Base-by-base conservation (phyloP, 2,329 filamentous ascomycete genomes). In the Fusarium miscanthi region DNA sequence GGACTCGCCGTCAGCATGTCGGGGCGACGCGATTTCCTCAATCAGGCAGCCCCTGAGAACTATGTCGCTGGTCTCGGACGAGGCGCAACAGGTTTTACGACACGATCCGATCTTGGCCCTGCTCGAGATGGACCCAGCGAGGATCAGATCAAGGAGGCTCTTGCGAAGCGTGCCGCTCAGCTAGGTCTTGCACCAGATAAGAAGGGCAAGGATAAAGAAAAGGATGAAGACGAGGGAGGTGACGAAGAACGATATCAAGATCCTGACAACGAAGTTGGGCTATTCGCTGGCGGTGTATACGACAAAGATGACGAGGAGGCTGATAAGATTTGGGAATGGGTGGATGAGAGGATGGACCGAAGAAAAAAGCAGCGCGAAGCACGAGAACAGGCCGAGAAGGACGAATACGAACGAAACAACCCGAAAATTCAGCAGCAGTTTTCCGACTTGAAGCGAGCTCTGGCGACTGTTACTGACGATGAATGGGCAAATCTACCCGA, bases 381-480 rank as follows among this genome's bases (percentile, higher is more conserved):
- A 80, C 94, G 96, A 82, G 96, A 99, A 83, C 87, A 93, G 81
- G 89, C 93, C 85, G 95, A 99, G 86, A 90, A 88, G 81, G 94
- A 97, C 80, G 95, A 98, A 79, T 97, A 97, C 87, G 95, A 99
- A 85, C 91, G 92, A 76, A 95, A 97, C 81, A 98, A 99, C 81
- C 96, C 96, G 19, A 99, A 98, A 84, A 98, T 99, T 58, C 94
- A 97, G 80, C 94, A 98, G 76, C 96, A 99, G 82, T 99, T 99
- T 81, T 94, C 95, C 80, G 96, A 98, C 77, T 85, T 98, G 57
- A 99, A 99, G 83, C 90, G 97, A 78, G 94, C 94, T 9, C 88
- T 99, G 41, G 92, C 93, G 43, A 93, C 91, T 10, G 93, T 99
- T 33, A 93, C 93, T 46, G 95, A 98, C 80, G 95, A 99, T 70